Base-by-base conservation (phyloP, 163 green algal species). In the Volvox carteri region DNA sequence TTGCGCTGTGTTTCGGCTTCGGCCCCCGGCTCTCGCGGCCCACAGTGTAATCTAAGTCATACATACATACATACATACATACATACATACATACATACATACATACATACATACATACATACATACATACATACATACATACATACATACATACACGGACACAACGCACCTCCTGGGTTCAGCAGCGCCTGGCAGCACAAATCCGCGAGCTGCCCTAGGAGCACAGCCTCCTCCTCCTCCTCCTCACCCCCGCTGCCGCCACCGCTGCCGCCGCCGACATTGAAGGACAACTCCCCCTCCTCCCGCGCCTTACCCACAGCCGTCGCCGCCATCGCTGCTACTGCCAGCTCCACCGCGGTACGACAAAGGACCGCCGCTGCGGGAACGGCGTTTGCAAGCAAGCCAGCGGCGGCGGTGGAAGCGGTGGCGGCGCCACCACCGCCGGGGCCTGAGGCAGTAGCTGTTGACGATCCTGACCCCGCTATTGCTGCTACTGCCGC, bases 281-380 rank as follows among this genome's bases (percentile, higher is more conserved):
- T n/a, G n/a, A n/a, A n/a, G n/a, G n/a, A n/a, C n/a, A n/a, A n/a
- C n/a, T n/a, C 68, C 37, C 7, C 72, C 2, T 42, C 72, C 3
- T 42, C 41, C 41, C 72, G 41, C 9, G 42, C 33, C 1, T 28
- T 41, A 30, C 41, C 75, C 1, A n/a, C n/a, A n/a, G n/a, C n/a
- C n/a, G n/a, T 39, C 41, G 30, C 48, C 48, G 75, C n/a, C n/a
- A n/a, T 33, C 28, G 78, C 42, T 41, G n/a, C 60, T 25, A 77
- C 21, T 2, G 41, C 60, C 42, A 65, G 37, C 39, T 86, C 78
- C 0, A 39, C 78, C 25, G 58, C 78, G 33, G 58, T 18, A 3
- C 78, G 58, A 16, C 78, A 86, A 25, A 86, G 78, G 19, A 86
- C 7, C n/a, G 56, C 78, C 28, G 78, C 60, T 14, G 58, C 60